These are phyloP conservation scores for Beauveria asiatica DNA, from an alignment of 2,329 filamentous ascomycete genomes.

Conservation along the genomic window DNA sequence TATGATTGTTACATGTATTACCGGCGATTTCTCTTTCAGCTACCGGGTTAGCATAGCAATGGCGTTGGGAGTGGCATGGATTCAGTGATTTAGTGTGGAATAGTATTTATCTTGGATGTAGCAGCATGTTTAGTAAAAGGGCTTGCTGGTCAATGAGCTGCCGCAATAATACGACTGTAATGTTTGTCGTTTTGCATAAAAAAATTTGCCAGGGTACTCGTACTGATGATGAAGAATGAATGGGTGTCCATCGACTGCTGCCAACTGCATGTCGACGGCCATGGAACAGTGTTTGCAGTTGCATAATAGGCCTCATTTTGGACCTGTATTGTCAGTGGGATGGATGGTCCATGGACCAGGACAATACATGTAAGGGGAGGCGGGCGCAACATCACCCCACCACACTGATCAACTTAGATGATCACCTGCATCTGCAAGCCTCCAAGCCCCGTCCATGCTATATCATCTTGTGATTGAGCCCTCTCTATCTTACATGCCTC, in stretches of 20 bases:
- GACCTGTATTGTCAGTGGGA: not conserved
- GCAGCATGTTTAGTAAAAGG: not conserved
- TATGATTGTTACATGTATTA: conserved; percentile 9
- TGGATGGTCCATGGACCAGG: not conserved
- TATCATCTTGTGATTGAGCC: not conserved
- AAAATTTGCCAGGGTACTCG: not conserved
- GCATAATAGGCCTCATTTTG: not conserved
- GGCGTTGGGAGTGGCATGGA: conserved; percentile 4
- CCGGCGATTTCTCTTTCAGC: not conserved
- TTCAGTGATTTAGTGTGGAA: not conserved
- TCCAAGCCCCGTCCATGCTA: not conserved
- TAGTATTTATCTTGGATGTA: not conserved
- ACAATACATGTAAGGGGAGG: not conserved
- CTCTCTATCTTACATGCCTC: not conserved
- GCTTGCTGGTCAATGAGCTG: not conserved
- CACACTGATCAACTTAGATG: conserved; percentile 2
- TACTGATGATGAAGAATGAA: no score
- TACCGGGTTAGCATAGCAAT: conserved; percentile 8
- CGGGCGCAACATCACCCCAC: conserved; percentile 3
- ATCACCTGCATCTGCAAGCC: conserved; percentile 6
- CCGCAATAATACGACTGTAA: not conserved
- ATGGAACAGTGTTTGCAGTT: not conserved
- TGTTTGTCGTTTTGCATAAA: not conserved
- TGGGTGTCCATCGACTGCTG: not conserved
- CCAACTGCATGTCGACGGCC: not conserved